These are phyloP conservation scores for Calonectria multiphialidica DNA, from an alignment of 2,329 filamentous ascomycete genomes.

Conservation along the genomic window DNA sequence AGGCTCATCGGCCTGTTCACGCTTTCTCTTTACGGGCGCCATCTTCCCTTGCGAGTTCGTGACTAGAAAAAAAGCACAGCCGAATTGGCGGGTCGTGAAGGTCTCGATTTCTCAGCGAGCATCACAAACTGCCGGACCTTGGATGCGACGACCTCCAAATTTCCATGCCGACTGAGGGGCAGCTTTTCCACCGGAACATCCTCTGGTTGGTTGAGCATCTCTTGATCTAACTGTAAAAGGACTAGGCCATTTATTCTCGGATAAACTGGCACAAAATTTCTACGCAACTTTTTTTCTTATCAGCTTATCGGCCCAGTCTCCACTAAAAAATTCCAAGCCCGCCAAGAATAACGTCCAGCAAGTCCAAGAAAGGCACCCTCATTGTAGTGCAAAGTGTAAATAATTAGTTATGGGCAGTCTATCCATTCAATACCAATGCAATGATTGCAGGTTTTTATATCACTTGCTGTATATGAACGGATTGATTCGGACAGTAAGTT, in stretches of 20 bases:
- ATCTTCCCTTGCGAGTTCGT: constrained; percentile 26
- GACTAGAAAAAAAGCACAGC: constrained; percentile 10
- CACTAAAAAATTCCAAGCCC: constrained; percentile 11
- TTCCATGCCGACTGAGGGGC: constrained; percentile 42
- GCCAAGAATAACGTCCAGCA: not conserved
- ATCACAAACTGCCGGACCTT: constrained; percentile 31
- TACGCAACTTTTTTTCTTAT: constrained; percentile 40
- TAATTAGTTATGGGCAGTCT: not conserved
- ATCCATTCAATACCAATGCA: not conserved
- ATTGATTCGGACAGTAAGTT: no score
- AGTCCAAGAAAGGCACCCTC: no score
- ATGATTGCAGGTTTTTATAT: no score
- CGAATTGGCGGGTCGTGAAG: constrained; percentile 19
- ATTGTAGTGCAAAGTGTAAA: not conserved
- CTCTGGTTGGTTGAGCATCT: constrained; percentile 15
- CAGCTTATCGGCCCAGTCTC: constrained; percentile 34
- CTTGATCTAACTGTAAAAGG: not conserved
- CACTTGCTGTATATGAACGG: no score
- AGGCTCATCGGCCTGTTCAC: constrained; percentile 67
- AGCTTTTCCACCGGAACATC: constrained; percentile 27
- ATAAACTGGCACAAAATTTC: constrained; percentile 36
- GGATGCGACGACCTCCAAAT: constrained; percentile 41
- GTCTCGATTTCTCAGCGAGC: constrained; percentile 37
- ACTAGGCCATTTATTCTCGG: constrained; percentile 1
- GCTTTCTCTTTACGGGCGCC: constrained; percentile 65